Base-by-base conservation (phyloP, 176 grass and related monocot species). In the Avena atlantica region DNA sequence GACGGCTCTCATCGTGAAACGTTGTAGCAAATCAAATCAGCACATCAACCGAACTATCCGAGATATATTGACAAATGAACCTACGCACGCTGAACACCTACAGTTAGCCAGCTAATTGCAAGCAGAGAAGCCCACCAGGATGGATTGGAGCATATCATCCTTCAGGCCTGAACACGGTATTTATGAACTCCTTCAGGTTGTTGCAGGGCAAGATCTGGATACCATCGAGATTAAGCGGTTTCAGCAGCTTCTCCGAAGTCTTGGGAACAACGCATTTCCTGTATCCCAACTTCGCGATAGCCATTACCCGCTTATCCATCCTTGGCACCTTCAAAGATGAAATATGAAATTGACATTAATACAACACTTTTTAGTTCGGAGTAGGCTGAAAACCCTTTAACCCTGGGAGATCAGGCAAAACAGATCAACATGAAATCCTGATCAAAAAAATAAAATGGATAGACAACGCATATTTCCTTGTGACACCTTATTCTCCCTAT, bases 161-260 rank as follows among this genome's bases (percentile, higher is more conserved):
- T 70, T 85, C 61, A 4, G 77, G 52, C 20, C 58, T 59, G 78
- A 98, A 94, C 47, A 98, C 24, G 0, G 50, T 85, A 73, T 89
- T 89, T 87, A 98, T 94, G 72, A 98, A 44, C 76, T 96, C 90
- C 89, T 98, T 98, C 85, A 98, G 82, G 78, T 94, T 96, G 37
- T 25, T 96, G 89, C 97, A 96, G 68, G 88, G 82, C 80, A 96
- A 60, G 62, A 98, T 90, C 85, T 72, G 72, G 4, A 96, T 88
- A 23, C 87, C 89, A 16, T 85, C 89, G 23, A 88, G 85, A 48
- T 94, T 25, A 21, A 94, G 90, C 5, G 70, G 37, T 27, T 31
- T 79, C 13, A 96, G 87, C 74, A 84, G 65, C 84, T 96, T 96
- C 85, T 85, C 90, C 0, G 94, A 81, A 45, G 80, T 27, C 79